Conservation (phyloP, 176 grass and related monocot species). For the Panicum miliaceum region DNA sequence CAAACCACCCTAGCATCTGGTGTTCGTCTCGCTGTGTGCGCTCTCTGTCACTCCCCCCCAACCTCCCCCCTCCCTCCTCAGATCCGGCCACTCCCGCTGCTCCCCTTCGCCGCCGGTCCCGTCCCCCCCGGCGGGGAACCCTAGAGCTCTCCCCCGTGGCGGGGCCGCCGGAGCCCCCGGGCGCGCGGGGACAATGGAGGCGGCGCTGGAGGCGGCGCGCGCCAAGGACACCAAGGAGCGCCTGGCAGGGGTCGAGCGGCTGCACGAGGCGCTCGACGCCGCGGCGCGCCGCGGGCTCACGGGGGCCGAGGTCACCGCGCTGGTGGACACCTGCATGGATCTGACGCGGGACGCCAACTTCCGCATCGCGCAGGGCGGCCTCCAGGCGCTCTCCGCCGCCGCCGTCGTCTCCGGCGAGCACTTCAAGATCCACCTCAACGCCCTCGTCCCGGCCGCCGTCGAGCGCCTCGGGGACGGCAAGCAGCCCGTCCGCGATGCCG, state of each 20-base stretch:
- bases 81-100: conserved; percentile 42
- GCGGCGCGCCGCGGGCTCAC: conserved; percentile 64
- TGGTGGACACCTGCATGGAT: conserved; percentile 90
- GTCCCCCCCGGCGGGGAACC: conserved; percentile 8
- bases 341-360: conserved; percentile 87
- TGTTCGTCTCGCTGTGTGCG: conserved; percentile 45
- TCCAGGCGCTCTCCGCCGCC: conserved; percentile 86
- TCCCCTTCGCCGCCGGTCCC: conserved; percentile 32
- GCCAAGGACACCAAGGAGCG: conserved; percentile 88
- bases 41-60: conserved; percentile 44
- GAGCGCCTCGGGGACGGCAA: conserved; percentile 91
- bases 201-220: conserved; percentile 89
- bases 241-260: conserved; percentile 84
- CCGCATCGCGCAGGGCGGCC: conserved; percentile 84
- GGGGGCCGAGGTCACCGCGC: conserved; percentile 63
- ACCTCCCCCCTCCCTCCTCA: conserved; percentile 8
- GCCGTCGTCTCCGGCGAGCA: conserved; percentile 88
- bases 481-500: conserved; percentile 86
- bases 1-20: conserved; percentile 44
- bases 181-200: conserved; percentile 69
- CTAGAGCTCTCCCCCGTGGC: neutral
- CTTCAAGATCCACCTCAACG: conserved; percentile 93
- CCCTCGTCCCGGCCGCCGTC: conserved; percentile 76
- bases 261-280: conserved; percentile 85
- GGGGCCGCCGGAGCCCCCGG: neutral